phyloP scores from a whole-genome alignment of 345 rosid species.

The Eucalyptus rudis region DNA sequence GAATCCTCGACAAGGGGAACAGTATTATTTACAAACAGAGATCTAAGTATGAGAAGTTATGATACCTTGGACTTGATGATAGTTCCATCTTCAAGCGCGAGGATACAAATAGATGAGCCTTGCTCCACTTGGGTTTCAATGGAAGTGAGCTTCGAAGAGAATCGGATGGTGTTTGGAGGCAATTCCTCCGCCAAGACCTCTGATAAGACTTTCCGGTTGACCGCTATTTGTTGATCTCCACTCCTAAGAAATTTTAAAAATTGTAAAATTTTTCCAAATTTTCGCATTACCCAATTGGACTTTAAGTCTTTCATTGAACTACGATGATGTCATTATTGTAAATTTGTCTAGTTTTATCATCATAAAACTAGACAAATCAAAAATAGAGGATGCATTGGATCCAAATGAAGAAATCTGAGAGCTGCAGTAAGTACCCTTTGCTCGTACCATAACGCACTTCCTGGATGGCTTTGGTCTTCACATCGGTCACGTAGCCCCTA shows the following conservation, averaged over 20 bases:
- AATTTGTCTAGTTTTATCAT: background rate
- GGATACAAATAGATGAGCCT: background rate
- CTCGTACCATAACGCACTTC: background rate
- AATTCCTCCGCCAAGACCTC: conserved; percentile 16
- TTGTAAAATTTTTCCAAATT: background rate
- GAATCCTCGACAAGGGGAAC: background rate
- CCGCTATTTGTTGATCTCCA: background rate
- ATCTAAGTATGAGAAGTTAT: background rate
- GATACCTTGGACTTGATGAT: conserved; percentile 12
- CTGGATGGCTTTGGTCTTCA: conserved; percentile 3
- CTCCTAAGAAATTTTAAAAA: background rate
- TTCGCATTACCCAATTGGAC: background rate
- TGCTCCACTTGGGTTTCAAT: background rate
- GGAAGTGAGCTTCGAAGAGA: conserved; percentile 15
- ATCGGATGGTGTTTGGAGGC: conserved; percentile 11
- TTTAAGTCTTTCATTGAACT: background rate
- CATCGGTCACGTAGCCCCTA: conserved; percentile 6
- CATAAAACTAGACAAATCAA: background rate
- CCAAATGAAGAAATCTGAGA: background rate
- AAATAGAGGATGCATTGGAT: background rate
- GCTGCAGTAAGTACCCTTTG: background rate
- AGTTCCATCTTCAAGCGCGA: conserved; percentile 20
- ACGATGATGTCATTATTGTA: background rate
- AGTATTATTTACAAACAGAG: background rate
- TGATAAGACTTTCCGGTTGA: conserved; percentile 9